Base-by-base conservation (phyloP, 805 yeast genomes). In the Zygoascus biomembranicola region DNA sequence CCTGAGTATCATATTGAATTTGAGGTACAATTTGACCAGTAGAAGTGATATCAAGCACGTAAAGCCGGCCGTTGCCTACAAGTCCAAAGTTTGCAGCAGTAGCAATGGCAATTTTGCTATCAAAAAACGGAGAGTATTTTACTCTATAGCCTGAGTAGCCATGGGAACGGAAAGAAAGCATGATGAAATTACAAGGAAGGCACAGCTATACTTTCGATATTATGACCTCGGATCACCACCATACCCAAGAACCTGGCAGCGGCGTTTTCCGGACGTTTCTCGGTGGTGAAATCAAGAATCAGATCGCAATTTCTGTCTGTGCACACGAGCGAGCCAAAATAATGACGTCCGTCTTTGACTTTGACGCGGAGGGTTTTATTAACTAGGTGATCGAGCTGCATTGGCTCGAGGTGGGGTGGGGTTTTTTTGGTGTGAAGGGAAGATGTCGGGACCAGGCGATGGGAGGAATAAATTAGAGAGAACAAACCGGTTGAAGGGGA, bases 11-110 rank as follows among this genome's bases (percentile, higher is more conserved):
- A 72, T 87, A 92, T 51, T 56, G 57, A 19, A 54, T 56, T 39
- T 60, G 58, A 20, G 61, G 53, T 44, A 58, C 32, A 14, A 77
- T 67, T 47, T 79, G 81, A 0, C 98, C 98, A 56, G 74, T 71
- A 20, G 81, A 79, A 51, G 77, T 79, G 47, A 92, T 86, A 49
- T 81, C 81, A 23, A 92, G 71, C 1, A 92, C 74, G 60, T 73
- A 84, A 31, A 92, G 72, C 60, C 87, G 77, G 5, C 99, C 99
- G 68, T 92, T 92, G 2, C 99, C 99, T 2, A 90, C 96, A 4
- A 92, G 73, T 1, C 98, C 98, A 68, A 82, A 92, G 71, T 92
- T 94, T 28, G 97, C 89, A 0, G 96, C 84, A 0, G 95, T 77
- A 0, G 96, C 95, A 32, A 89, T 92, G 0, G 96, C 97, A 20